phyloP scores from a whole-genome alignment of 768 basidiomycete genomes.

The Pseudohyphozyma bogoriensis region DNA sequence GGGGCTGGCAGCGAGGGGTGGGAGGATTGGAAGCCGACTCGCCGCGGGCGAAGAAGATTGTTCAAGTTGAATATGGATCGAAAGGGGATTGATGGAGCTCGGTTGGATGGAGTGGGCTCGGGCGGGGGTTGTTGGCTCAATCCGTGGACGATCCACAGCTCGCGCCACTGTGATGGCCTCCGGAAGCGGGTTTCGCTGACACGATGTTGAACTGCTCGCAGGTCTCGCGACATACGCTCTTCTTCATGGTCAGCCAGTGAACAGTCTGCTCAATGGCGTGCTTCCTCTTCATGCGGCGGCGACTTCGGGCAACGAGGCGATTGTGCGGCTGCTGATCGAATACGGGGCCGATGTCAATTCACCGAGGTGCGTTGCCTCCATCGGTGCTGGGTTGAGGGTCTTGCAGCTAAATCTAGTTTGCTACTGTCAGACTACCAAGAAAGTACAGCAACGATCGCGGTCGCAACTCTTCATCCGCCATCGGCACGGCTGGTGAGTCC shows the following conservation, averaged over 20 bases:
- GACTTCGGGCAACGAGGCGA: conserved; percentile 76
- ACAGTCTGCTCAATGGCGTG: conserved; percentile 89
- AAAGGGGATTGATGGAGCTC: background rate
- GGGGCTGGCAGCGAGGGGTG: no score
- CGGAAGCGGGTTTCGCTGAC: background rate
- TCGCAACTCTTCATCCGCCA: conserved; percentile 29
- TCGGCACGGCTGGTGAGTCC: conserved; percentile 47
- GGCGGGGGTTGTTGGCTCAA: no score
- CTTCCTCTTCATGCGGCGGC: conserved; percentile 93
- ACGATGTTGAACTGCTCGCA: background rate
- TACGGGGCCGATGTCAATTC: conserved; percentile 97
- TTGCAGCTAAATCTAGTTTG: background rate
- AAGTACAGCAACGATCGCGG: conserved; percentile 41
- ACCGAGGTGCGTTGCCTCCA: conserved; percentile 52
- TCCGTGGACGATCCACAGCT: background rate
- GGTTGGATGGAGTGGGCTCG: no score
- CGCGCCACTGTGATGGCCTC: background rate
- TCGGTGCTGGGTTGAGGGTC: conserved; percentile 30
- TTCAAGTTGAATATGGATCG: no score
- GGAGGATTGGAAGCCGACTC: no score
- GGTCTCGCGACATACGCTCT: conserved; percentile 85
- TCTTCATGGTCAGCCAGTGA: conserved; percentile 87
- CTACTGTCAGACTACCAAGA: conserved; percentile 36
- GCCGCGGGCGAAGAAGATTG: no score
- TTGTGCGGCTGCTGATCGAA: conserved; percentile 80